phyloP scores from a whole-genome alignment of 495 filamentous ascomycete genomes.

The Podospora conica region DNA sequence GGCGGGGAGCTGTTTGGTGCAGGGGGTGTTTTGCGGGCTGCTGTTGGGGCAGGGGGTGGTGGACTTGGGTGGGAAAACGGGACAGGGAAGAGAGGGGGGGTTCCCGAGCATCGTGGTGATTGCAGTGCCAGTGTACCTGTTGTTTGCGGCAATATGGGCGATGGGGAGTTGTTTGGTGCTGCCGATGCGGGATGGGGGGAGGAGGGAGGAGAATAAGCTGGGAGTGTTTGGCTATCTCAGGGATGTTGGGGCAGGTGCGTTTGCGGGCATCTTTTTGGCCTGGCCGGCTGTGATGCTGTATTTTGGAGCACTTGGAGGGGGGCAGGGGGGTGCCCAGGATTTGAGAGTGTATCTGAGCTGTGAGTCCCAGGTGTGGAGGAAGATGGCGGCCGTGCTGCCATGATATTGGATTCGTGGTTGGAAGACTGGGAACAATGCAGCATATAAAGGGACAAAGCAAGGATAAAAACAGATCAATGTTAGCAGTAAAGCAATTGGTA shows the following conservation, averaged over 20 bases:
- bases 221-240: constrained; percentile 6
- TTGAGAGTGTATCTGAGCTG: constrained; percentile 7
- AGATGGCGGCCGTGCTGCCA: background rate
- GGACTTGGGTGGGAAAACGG: too few species aligned
- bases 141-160: constrained; percentile 9
- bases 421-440: too few species aligned
- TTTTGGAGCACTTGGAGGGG: background rate
- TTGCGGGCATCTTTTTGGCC: constrained; percentile 12
- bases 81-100: background rate
- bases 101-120: background rate
- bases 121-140: background rate
- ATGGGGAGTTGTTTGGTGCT: background rate
- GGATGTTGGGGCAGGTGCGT: constrained; percentile 5
- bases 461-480: background rate
- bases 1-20: background rate
- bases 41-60: constrained; percentile 2
- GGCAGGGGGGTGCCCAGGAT: background rate
- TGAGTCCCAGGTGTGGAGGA: constrained; percentile 5
- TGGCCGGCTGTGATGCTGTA: constrained; percentile 9
- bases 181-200: constrained; percentile 14
- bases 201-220: background rate
- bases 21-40: constrained; percentile 3
- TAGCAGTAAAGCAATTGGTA: background rate
- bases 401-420: background rate
- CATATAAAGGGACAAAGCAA: background rate